Percentiles rank a stretch among this genome's conserved stretches.
Conservation (phyloP, 306 rosid species). For the Glycine latifolia region DNA sequence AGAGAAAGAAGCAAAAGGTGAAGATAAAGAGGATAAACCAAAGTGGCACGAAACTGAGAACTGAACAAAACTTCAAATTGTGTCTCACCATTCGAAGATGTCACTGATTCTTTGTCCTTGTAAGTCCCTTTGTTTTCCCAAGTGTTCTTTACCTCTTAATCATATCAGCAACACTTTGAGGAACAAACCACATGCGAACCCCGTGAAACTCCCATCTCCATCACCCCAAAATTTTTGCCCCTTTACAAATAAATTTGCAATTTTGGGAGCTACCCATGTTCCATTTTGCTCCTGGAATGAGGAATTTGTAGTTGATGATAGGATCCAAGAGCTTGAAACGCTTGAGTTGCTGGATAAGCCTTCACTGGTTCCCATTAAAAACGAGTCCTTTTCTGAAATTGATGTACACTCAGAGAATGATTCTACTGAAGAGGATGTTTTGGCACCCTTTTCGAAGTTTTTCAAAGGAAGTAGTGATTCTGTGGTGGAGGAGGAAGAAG, state of each 20-base stretch:
- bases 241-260: constrained; percentile 48
- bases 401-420: constrained; percentile 43
- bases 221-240: constrained; percentile 26
- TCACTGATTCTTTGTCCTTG: constrained; percentile 55
- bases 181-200: constrained; percentile 19
- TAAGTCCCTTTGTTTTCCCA: constrained; percentile 50
- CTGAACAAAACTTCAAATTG: neutral
- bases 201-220: constrained; percentile 34
- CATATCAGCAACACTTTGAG: constrained; percentile 30
- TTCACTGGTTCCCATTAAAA: constrained; percentile 47
- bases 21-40: neutral
- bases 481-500: constrained; percentile 43
- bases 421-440: constrained; percentile 56
- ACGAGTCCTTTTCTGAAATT: constrained; percentile 55
- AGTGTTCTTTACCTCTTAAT: constrained; percentile 30
- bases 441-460: constrained; percentile 73
- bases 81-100: constrained; percentile 48
- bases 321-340: constrained; percentile 58
- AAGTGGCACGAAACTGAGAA: neutral
- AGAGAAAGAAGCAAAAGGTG: neutral
- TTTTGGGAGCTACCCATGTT: constrained; percentile 47
- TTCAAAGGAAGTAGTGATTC: constrained; percentile 57
- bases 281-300: constrained; percentile 61
- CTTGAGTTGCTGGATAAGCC: constrained; percentile 72
- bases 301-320: constrained; percentile 53